Evolutionary conservation across 306 rosid genomes (phyloP), one percentile per base, ranked within the genome.

Genomic region (Cicer arietinum): DNA sequence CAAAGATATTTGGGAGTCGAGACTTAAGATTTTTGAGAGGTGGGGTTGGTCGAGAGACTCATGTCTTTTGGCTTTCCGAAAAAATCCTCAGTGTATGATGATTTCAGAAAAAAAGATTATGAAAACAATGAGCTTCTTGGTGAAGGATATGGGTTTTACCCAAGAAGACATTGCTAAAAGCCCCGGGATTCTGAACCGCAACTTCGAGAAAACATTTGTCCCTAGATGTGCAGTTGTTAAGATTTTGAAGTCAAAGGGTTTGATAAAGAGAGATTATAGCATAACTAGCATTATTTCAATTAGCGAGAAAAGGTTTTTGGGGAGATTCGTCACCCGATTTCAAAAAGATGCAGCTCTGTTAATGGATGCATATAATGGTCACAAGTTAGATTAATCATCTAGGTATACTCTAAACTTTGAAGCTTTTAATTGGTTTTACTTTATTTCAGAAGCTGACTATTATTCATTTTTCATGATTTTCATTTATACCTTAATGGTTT

Each of bases 181-280:
- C 58, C 82, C 85, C 3, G 35, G 0, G 8, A 2, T 82, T 67
- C 16, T 82, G 7, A 6, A 1, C 12, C 50, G 10, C 25, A 77
- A 64, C 64, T 75, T 87, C 71, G 82, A 85, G 79, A 82, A 63
- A 64, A 64, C 71, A 46, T 22, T 80, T 17, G 76, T 74, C 2
- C 85, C 91, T 8, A 85, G 89, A 72, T 82, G 71, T 66, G 80
- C 87, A 9, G 87, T 87, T 37, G 7, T 87, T 44, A 57, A 79
- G 47, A 10, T 73, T 67, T 76, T 87, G 44, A 46, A 54, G 43
- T 25, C 56, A 3, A 73, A 50, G 70, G 77, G 74, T 63, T 67
- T 75, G 74, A 6, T 62, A 2, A 76, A 52, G 74, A 54, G 69
- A 0, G 72, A 52, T 56, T 20, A 70, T 40, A 0, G 10, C 18